phyloP scores from a whole-genome alignment of 2,329 filamentous ascomycete species.

The Colletotrichum horii region DNA sequence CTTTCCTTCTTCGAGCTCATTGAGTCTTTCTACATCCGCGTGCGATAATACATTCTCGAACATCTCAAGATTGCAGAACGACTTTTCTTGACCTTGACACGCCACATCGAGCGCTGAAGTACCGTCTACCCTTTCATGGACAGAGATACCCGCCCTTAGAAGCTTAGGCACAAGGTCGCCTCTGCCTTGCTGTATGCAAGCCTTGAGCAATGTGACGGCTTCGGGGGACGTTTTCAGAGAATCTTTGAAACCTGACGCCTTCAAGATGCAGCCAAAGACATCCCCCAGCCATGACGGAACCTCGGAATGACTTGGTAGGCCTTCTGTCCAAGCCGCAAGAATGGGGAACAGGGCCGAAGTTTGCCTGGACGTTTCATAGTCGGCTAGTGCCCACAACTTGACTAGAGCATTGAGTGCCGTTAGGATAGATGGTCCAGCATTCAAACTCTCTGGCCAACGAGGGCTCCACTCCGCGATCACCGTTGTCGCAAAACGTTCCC shows the following conservation, averaged over 20 bases:
- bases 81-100: not conserved
- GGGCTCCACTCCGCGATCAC: not conserved
- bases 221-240: not conserved
- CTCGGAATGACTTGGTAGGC: not conserved
- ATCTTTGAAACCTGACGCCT: not conserved
- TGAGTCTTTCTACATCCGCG: not conserved
- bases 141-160: not conserved
- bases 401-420: not conserved
- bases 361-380: not conserved
- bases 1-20: not conserved
- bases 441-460: not conserved
- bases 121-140: not conserved
- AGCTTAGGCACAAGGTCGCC: not conserved
- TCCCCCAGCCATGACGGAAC: not conserved
- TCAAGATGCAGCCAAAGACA: not conserved
- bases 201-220: not conserved
- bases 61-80: not conserved
- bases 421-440: not conserved
- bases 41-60: not conserved
- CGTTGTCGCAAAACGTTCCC: conserved; percentile 3
- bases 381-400: not conserved
- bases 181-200: not conserved
- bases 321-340: not conserved
- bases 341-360: not conserved
- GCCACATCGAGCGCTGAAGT: not conserved